Conservation (phyloP, 495 filamentous ascomycete species). For the Penicillium longicatenatum region DNA sequence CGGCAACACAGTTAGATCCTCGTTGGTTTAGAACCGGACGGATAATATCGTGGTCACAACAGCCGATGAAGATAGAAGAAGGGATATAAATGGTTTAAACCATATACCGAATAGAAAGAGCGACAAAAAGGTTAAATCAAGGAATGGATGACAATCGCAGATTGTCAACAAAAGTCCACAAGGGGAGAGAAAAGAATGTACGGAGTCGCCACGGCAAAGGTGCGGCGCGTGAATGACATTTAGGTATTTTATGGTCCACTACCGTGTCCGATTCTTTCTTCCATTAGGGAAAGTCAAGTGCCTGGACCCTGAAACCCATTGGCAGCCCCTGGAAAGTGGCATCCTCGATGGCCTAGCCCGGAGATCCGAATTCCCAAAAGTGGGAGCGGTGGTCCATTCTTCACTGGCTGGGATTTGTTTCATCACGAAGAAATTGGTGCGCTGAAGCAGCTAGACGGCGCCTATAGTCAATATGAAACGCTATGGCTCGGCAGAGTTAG, state of each 20-base stretch:
- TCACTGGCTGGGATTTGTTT: conserved; percentile 9
- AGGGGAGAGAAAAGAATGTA: conserved; percentile 26
- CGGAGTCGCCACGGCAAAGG: not conserved
- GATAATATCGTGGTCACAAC: conserved; percentile 8
- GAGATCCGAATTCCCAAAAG: conserved; percentile 1
- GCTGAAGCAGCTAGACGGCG: conserved; percentile 15
- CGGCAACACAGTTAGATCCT: not conserved
- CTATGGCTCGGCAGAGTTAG: not conserved
- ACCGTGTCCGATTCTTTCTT: not conserved
- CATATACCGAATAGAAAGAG: conserved; percentile 8
- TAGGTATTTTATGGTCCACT: conserved; percentile 2
- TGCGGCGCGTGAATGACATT: conserved; percentile 17
- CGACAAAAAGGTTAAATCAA: conserved; percentile 2
- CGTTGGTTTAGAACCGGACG: not conserved
- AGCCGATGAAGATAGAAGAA: conserved; percentile 1
- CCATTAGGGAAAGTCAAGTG: not conserved
- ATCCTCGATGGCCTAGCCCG: conserved; percentile 2
- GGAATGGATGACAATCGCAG: conserved; percentile 24
- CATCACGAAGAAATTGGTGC: not conserved
- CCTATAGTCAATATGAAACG: conserved; percentile 20
- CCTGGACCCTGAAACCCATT: not conserved
- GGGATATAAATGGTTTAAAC: conserved; percentile 7
- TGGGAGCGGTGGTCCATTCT: conserved; percentile 19
- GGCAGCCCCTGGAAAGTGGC: conserved; percentile 8
- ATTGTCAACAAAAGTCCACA: conserved; percentile 26